Evolutionary conservation across 768 basidiomycete genomes (phyloP), one percentile per base, ranked within the genome.

Genomic region (Termitomyces sp.): DNA sequence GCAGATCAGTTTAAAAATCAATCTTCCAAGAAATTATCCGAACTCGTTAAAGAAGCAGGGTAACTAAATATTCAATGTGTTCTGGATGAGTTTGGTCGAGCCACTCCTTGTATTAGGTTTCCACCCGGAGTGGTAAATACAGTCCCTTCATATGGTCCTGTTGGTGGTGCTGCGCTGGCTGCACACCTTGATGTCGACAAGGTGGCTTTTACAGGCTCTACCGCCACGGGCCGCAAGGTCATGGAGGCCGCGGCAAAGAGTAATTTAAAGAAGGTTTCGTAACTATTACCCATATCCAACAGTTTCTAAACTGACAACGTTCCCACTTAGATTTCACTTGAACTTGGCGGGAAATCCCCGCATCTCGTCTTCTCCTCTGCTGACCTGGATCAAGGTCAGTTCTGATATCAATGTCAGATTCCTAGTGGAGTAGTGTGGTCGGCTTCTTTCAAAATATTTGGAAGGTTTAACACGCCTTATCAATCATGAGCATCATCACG

Each of bases 181-280:
- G 72, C 82, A 12, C 96, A 98, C 72, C 80, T 71, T 57, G 91
- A 89, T 64, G 88, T 98, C 50, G 93, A 97, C 77, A 96, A 97
- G 74, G 82, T 98, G 61, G 95, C 95, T 2, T 97, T 98, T 73
- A 98, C 96, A 9, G 96, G 96, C 49, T 93, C 91, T 38, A 95
- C 94, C 14, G 68, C 83, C 57, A 95, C 93, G 5, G 96, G 96
- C 26, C 83, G 94, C 26, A 91, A 88, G 68, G 86, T 98, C 68
- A 88, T 94, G 85, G 86, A 89, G 68, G 93, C 95, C 14, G 93
- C 95, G 2, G 93, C 95, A 8, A 87, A 88, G 71, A 91, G 89
- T 66, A 98, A 98, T 75, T 74, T 98, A 63, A 98, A 98, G 75
- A 96, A 96, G 80, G 94, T 82, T 14, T 12, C 59, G 40, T 46